Conservation (phyloP, 2,329 filamentous ascomycete genomes). For the Leptographium lundbergii region DNA sequence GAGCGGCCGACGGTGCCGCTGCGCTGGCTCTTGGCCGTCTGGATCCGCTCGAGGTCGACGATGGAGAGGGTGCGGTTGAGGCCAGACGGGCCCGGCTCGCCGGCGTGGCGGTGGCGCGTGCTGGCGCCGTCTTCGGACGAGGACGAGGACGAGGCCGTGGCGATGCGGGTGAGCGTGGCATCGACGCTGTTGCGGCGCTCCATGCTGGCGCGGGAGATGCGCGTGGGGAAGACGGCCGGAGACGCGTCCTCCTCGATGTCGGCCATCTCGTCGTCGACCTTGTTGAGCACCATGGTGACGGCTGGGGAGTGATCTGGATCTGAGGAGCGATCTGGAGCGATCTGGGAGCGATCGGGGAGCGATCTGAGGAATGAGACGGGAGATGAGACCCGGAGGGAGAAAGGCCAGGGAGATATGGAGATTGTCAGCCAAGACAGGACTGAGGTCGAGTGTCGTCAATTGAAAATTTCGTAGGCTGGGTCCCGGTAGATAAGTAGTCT, state of each 20-base stretch:
- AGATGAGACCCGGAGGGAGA: not conserved
- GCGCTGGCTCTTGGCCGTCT: constrained; percentile 59
- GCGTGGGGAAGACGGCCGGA: constrained; percentile 19
- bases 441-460: not conserved
- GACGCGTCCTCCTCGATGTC: constrained; percentile 42
- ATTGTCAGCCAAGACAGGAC: not conserved
- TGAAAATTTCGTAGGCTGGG: not conserved
- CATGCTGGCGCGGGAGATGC: constrained; percentile 14
- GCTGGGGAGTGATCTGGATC: not conserved
- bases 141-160: constrained; percentile 37
- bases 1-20: constrained; percentile 54
- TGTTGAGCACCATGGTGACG: constrained; percentile 30
- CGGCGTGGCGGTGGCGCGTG: constrained; percentile 20
- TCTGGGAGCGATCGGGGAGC: not conserved
- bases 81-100: constrained; percentile 22
- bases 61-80: constrained; percentile 54
- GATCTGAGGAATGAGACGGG: not conserved
- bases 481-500: not conserved
- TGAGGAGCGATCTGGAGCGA: not conserved
- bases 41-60: constrained; percentile 56
- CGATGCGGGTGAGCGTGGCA: constrained; percentile 41
- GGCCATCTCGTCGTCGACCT: constrained; percentile 40
- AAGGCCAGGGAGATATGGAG: not conserved
- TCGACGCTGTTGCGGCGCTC: constrained; percentile 30
- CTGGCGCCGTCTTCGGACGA: constrained; percentile 33